phyloP scores from a whole-genome alignment of 352 stramenopile genomes.

The Phytophthora hibernalis region DNA sequence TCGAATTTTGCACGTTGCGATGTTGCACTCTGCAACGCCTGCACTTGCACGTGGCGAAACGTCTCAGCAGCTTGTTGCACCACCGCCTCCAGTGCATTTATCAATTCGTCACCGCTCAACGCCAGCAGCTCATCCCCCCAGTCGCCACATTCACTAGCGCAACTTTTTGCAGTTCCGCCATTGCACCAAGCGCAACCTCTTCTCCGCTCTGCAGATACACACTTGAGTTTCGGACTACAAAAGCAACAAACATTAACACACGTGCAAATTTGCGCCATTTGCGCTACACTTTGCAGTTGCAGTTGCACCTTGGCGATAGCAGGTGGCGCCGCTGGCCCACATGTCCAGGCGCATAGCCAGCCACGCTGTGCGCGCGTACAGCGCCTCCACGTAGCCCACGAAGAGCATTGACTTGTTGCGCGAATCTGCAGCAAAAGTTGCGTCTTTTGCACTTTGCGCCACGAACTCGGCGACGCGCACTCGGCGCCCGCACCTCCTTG shows the following conservation, averaged over 20 bases:
- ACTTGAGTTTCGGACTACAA: slow-evolving; percentile 39
- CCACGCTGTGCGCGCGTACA: slow-evolving; percentile 36
- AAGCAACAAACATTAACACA: slow-evolving; percentile 13
- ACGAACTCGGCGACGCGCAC: slow-evolving; percentile 39
- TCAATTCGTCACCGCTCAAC: slow-evolving; percentile 35
- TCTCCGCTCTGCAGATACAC: slow-evolving; percentile 30
- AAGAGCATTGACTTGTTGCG: slow-evolving; percentile 25
- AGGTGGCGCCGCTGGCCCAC: slow-evolving; percentile 23
- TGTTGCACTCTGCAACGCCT: slow-evolving; percentile 21
- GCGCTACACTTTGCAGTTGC: not conserved
- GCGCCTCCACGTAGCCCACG: slow-evolving; percentile 35
- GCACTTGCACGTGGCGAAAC: slow-evolving; percentile 36
- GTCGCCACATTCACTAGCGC: slow-evolving; percentile 16
- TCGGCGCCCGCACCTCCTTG: slow-evolving; percentile 18
- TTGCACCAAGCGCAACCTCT: slow-evolving; percentile 1
- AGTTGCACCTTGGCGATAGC: slow-evolving; percentile 29
- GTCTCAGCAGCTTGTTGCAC: slow-evolving; percentile 19
- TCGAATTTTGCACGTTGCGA: slow-evolving; percentile 47
- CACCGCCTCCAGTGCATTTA: slow-evolving; percentile 22
- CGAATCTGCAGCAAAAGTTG: not conserved
- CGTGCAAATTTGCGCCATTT: not conserved
- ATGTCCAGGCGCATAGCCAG: slow-evolving; percentile 37
- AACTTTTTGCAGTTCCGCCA: slow-evolving; percentile 25
- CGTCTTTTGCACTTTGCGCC: not conserved
- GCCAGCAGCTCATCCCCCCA: slow-evolving; percentile 8